Conservation (phyloP, 2,329 filamentous ascomycete species). For the Cylindrodendrum hubeiense region DNA sequence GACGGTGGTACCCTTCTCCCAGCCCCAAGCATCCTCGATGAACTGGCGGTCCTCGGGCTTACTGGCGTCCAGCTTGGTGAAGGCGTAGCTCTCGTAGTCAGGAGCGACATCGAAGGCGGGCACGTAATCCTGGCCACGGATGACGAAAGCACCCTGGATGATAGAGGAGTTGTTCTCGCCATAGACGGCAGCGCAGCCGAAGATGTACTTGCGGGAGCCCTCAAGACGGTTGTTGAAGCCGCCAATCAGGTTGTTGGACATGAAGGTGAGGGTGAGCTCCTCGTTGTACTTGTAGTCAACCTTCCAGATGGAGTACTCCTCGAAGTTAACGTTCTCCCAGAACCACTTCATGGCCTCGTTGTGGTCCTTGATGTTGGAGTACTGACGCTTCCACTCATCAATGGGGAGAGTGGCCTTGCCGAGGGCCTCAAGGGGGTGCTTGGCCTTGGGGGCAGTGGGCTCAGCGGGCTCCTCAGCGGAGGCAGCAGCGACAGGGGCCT, state of each 20-base stretch:
- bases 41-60: conserved; percentile 88
- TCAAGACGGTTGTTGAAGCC: conserved; percentile 98
- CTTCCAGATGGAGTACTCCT: conserved; percentile 96
- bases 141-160: conserved; percentile 92
- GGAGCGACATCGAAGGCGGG: conserved; percentile 97
- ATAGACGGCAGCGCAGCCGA: conserved; percentile 91
- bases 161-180: conserved; percentile 89
- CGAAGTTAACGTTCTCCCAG: conserved; percentile 95
- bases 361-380: conserved; percentile 94
- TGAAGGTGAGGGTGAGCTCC: conserved; percentile 97
- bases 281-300: conserved; percentile 99
- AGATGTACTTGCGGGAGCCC: conserved; percentile 97
- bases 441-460: conserved; percentile 78
- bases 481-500: conserved; percentile 53
- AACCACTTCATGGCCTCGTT: conserved; percentile 90
- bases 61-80: conserved; percentile 93
- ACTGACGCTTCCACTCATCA: conserved; percentile 99
- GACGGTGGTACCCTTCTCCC: conserved; percentile 86
- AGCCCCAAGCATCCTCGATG: conserved; percentile 89
- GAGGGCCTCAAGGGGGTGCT: conserved; percentile 78
- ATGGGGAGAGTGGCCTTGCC: conserved; percentile 76
- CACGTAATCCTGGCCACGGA: conserved; percentile 88
- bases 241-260: conserved; percentile 98
- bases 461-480: conserved; percentile 55
- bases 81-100: conserved; percentile 96